A percentile compares a stretch with the other conserved stretches of the same genome.
These are phyloP conservation scores for Lentinula detonsa DNA, from an alignment of 768 basidiomycete species.

Conservation along the genomic window DNA sequence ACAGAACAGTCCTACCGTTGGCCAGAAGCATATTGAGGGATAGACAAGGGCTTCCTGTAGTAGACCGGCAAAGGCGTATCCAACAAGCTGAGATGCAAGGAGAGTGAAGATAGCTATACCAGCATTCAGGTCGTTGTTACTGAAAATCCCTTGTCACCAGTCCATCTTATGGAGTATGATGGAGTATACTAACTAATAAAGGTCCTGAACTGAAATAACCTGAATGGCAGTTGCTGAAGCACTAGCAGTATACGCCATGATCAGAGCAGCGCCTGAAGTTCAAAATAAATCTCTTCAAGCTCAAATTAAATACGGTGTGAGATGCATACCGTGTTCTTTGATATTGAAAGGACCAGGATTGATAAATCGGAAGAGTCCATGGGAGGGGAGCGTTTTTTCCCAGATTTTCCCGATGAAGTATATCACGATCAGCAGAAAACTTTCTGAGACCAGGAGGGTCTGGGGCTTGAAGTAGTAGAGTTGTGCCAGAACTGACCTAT, in stretches of 20 bases:
- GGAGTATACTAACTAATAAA: constrained; percentile 18
- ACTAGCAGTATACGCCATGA: constrained; percentile 24
- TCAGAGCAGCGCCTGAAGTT: constrained; percentile 8
- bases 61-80: constrained; percentile 23
- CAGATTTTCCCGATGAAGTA: constrained; percentile 16
- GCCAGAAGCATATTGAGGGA: constrained; percentile 15
- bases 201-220: constrained; percentile 23
- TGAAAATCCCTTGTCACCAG: not conserved
- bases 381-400: constrained; percentile 5
- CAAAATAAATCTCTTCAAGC: too few species aligned
- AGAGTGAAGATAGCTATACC: constrained; percentile 22
- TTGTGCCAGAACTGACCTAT: constrained; percentile 23
- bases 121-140: constrained; percentile 20
- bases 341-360: constrained; percentile 30
- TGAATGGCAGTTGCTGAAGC: constrained; percentile 24
- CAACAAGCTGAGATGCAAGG: constrained; percentile 21
- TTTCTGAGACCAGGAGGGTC: constrained; percentile 27
- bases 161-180: not conserved
- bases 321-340: constrained; percentile 13
- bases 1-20: constrained; percentile 8
- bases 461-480: constrained; percentile 34
- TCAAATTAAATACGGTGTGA: constrained; percentile 10
- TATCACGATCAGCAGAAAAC: constrained; percentile 13
- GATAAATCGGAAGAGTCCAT: constrained; percentile 21
- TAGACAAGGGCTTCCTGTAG: constrained; percentile 18